These are phyloP conservation scores for Lactarius trivialis DNA, from an alignment of 768 basidiomycete species.

Conservation along the genomic window DNA sequence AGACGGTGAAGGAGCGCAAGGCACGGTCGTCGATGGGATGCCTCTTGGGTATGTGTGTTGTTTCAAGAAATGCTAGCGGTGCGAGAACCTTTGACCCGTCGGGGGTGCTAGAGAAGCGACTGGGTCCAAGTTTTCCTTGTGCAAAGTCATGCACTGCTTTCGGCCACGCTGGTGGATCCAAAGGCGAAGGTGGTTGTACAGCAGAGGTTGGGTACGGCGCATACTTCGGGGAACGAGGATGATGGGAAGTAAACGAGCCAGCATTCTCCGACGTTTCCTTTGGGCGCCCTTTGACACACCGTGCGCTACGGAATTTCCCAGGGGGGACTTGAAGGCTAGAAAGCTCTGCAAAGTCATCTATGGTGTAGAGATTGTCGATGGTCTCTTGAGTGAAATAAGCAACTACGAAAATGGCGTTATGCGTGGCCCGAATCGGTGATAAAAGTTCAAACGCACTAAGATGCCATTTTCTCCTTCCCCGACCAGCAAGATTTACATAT, in stretches of 20 bases:
- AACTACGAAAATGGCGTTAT: constrained; percentile 26
- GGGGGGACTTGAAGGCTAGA: constrained; percentile 29
- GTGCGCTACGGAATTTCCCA: constrained; percentile 32
- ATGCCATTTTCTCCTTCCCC: constrained; percentile 75
- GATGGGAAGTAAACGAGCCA: constrained; percentile 14
- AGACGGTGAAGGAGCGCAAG: constrained; percentile 49
- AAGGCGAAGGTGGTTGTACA: constrained; percentile 15
- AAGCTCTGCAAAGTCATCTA: constrained; percentile 32
- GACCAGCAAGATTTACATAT: constrained; percentile 50
- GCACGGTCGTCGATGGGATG: constrained; percentile 69
- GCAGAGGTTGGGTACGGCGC: constrained; percentile 15
- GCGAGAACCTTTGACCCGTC: constrained; percentile 37
- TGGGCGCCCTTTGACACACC: constrained; percentile 28
- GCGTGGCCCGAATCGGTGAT: background rate
- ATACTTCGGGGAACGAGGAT: constrained; percentile 15
- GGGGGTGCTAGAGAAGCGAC: constrained; percentile 18
- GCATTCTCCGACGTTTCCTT: constrained; percentile 11
- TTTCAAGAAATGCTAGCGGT: constrained; percentile 58
- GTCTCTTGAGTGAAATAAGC: constrained; percentile 36
- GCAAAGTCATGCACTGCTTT: constrained; percentile 15
- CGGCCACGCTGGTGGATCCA: constrained; percentile 20
- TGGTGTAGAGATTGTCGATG: constrained; percentile 26
- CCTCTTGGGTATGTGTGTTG: constrained; percentile 51
- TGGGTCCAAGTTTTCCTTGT: constrained; percentile 19
- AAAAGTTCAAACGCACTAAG: constrained; percentile 45